phyloP scores from a whole-genome alignment of 352 stramenopile species.

The Halophytophthora polymorphica region DNA sequence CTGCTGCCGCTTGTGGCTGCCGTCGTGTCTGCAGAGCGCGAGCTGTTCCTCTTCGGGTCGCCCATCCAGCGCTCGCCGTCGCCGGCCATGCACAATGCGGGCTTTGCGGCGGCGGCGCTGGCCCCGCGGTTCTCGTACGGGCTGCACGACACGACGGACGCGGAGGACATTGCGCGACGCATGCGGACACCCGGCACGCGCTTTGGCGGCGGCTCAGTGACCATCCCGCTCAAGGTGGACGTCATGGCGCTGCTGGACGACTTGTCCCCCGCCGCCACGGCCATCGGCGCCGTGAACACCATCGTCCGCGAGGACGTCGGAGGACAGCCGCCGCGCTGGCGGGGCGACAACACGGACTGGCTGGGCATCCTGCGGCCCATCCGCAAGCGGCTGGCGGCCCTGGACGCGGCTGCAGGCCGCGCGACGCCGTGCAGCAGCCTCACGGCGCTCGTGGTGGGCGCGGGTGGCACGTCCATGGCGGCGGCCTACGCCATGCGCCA shows the following conservation, averaged over 20 bases:
- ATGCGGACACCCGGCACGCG: conserved; percentile 30
- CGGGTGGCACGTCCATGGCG: conserved; percentile 93
- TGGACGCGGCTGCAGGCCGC: neutral
- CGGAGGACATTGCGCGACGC: conserved; percentile 37
- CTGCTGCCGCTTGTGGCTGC: too few species aligned
- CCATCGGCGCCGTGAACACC: conserved; percentile 99
- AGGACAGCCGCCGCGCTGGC: conserved; percentile 34
- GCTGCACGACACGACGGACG: conserved; percentile 67
- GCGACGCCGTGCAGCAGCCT: conserved; percentile 21
- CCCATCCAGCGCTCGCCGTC: conserved; percentile 96
- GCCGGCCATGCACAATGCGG: conserved; percentile 96
- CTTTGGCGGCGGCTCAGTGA: conserved; percentile 97
- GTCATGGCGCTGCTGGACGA: conserved; percentile 94
- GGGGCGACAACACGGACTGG: conserved; percentile 99
- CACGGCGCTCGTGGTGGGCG: conserved; percentile 85
- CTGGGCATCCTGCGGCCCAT: conserved; percentile 95
- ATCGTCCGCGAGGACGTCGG: conserved; percentile 76
- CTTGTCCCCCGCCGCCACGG: conserved; percentile 88
- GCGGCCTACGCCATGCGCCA: conserved; percentile 92
- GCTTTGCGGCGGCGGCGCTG: conserved; percentile 86
- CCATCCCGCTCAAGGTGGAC: conserved; percentile 96
- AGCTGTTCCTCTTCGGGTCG: conserved; percentile 95
- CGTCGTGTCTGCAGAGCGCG: conserved; percentile 36
- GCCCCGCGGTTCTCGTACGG: conserved; percentile 88
- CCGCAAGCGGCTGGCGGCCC: conserved; percentile 40